phyloP scores from a whole-genome alignment of 257 asterid species.

The Lavandula angustifolia region DNA sequence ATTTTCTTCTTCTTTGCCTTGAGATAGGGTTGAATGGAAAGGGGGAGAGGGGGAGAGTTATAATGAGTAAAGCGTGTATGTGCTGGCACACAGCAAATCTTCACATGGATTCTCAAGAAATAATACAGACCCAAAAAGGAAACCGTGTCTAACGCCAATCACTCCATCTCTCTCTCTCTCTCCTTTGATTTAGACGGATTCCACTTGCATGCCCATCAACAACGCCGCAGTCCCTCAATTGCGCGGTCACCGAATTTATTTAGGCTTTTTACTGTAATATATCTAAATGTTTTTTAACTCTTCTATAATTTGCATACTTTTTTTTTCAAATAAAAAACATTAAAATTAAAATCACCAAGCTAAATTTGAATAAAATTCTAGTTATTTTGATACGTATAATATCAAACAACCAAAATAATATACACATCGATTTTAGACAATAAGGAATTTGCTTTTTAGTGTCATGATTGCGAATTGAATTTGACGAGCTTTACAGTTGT shows the following conservation, averaged over 20 bases:
- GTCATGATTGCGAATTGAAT: background rate
- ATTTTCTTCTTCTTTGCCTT: slow-evolving; percentile 33
- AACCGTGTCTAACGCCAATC: slow-evolving; percentile 46
- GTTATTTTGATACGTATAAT: too few relatives aligned
- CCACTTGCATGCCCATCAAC: slow-evolving; percentile 25
- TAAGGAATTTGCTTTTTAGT: too few relatives aligned
- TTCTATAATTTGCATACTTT: too few relatives aligned
- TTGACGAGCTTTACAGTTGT: background rate
- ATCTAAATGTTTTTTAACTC: too few relatives aligned
- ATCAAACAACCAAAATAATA: too few relatives aligned
- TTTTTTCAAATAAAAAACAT: too few relatives aligned
- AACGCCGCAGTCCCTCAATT: slow-evolving; percentile 18
- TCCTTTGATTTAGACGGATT: slow-evolving; percentile 37
- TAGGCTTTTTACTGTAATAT: too few relatives aligned
- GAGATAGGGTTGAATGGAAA: too few relatives aligned
- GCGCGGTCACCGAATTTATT: slow-evolving; percentile 27
- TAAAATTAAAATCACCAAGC: too few relatives aligned
- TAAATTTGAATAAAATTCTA: too few relatives aligned
- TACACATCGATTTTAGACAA: too few relatives aligned
- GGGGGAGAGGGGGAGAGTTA: background rate
- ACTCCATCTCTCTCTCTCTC: slow-evolving; percentile 4
- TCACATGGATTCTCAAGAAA: slow-evolving; percentile 32
- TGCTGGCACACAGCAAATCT: slow-evolving; percentile 42
- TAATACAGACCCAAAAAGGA: background rate
- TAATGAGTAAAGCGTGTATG: slow-evolving; percentile 27